Percentiles rank a stretch among this genome's conserved stretches.
Conservation (phyloP, 2,329 filamentous ascomycete genomes). For the Aspergillus awamori region DNA sequence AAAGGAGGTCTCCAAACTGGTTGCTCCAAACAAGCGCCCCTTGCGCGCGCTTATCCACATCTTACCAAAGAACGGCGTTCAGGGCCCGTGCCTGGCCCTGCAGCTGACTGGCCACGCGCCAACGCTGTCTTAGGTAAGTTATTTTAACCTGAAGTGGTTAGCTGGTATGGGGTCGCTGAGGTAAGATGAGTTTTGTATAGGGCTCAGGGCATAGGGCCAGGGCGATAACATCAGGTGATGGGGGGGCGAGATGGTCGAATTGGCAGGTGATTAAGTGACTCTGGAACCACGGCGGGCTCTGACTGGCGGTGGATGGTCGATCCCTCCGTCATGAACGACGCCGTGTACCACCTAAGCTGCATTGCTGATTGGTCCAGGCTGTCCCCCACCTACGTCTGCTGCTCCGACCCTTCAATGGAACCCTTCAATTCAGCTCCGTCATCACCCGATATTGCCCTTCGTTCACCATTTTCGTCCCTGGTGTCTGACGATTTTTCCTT, state of each 20-base stretch:
- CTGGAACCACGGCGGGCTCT: neutral
- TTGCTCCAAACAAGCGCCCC: conserved; percentile 39
- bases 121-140: too few species aligned
- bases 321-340: neutral
- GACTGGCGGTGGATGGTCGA: neutral
- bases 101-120: neutral
- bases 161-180: neutral
- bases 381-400: conserved; percentile 5
- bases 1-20: conserved; percentile 34
- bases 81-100: conserved; percentile 23
- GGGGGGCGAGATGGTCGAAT: neutral
- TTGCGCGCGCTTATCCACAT: conserved; percentile 40
- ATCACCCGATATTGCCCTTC: conserved; percentile 19
- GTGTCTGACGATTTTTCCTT: conserved; percentile 13
- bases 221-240: conserved; percentile 3
- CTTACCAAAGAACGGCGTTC: conserved; percentile 10
- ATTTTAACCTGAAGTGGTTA: neutral
- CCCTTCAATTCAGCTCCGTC: conserved; percentile 5
- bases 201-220: conserved; percentile 16
- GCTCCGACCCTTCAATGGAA: conserved; percentile 14
- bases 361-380: neutral
- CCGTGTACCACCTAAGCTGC: neutral
- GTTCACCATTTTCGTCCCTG: conserved; percentile 14
- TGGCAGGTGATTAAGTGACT: neutral
- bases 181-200: neutral